Base-by-base conservation (phyloP, 2,329 filamentous ascomycete genomes). In the Ceratocystis harringtonii region DNA sequence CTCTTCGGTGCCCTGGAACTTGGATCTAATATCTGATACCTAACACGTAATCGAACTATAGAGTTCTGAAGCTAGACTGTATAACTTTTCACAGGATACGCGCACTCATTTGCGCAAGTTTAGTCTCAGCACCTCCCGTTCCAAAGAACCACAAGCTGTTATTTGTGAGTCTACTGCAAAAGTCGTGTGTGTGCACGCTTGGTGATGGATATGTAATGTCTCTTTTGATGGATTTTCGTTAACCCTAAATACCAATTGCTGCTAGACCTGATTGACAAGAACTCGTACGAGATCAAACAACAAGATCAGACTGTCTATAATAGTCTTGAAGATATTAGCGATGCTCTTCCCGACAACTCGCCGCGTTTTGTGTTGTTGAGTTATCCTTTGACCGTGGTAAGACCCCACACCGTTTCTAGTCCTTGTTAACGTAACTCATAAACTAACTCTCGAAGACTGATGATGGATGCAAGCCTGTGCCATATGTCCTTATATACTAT, bases 401-500 rank as follows among this genome's bases (percentile, higher is more conserved):
- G 81, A 71, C 66, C 58, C 0, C 6, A 6, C 17, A 10, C 50
- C 28, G n/a, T 44, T 3, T 19, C 55, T 30, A 36, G 19, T 25
- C 30, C 28, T 22, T 65, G 30, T 19, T 61, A 30, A 36, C 43
- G 17, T 41, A 52, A 45, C 41, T 10, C 55, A 22, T 5, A 28
- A 22, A 30, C 69, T 58, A 68, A 62, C 61, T 66, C 63, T 44
- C 32, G 19, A 71, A 95, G 90, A 79, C 85, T 57, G 91, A 89
- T 57, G 91, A 89, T 63, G 94, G 94, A 66, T 86, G 94, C 32
- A 75, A 91, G 55, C 88, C 90, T 4, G 91, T 96, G 2, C 94
- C 94, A 8, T 99, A 99, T 74, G 90, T 96, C 60, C 84, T 97
- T 74, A 78, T 99, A 25, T 96, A 95, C 79, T 97, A 96, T 77